Evolutionary conservation across 805 yeast genomes (phyloP), one percentile per base, ranked within the genome.

Genomic region (Dipodascopsis uninucleata): DNA sequence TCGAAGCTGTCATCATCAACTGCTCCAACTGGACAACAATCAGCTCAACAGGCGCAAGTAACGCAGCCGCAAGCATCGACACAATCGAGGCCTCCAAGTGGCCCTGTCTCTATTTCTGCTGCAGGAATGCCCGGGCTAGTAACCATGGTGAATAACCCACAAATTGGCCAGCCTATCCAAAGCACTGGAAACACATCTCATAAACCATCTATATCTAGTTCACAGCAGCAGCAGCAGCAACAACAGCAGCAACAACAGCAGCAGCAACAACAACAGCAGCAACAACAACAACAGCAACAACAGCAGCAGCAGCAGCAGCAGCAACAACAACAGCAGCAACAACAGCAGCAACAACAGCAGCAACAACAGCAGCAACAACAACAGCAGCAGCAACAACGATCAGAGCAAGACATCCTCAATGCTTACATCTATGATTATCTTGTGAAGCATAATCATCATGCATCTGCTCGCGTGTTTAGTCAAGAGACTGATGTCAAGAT

Each of bases 341-440:
- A 37, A 21, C 53, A 28, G 26, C 26, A 26, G 22, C 40, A 39
- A 24, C 31, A 29, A 24, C 53, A 42, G 31, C 49, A 31, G 9
- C 52, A 40, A 31, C 34, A 29, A 34, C 50, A 36, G 22, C 52
- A 39, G 25, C 54, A 45, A 39, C 40, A 34, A 45, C 47, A 40
- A 20, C 45, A 29, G 25, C 33, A 28, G 12, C 38, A 28, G 23
- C 45, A 34, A 23, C 47, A 47, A 34, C 47, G 53, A 24, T 49
- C 53, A 33, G 53, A 49, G 40, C 53, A 47, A 28, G 54, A 48
- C 35, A 41, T 53, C 28, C 67, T 88, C 50, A 85, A 88, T 61
- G 88, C 90, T 5, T 88, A 87, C 63, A 81, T 88, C 28, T 85
- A 87, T 61, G 96, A 88, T 65, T 89, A 86, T 58, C 69, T 88